These are phyloP conservation scores for Chrysoporthe puriensis DNA, from an alignment of 2,329 filamentous ascomycete genomes.

Conservation along the genomic window DNA sequence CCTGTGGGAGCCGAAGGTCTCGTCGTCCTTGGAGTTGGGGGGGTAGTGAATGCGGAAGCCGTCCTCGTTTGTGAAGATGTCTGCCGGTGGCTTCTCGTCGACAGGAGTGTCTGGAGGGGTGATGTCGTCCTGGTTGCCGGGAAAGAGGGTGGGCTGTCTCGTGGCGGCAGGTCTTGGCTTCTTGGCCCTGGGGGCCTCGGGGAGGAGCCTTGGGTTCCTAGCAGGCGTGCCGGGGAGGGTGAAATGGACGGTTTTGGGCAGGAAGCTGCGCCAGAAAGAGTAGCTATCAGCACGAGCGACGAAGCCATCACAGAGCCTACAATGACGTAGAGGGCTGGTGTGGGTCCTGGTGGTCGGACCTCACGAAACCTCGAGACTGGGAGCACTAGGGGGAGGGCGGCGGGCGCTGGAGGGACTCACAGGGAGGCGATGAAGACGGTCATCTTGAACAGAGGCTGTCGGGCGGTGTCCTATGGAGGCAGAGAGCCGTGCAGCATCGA, in stretches of 20 bases:
- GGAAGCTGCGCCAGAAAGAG: slow-evolving; percentile 65
- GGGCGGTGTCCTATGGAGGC: background rate
- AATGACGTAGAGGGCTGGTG: slow-evolving; percentile 26
- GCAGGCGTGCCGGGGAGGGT: slow-evolving; percentile 62
- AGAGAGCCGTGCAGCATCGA: background rate
- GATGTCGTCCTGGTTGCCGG: slow-evolving; percentile 47
- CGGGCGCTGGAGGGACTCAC: slow-evolving; percentile 40
- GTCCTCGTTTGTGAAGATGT: slow-evolving; percentile 62
- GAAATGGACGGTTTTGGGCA: slow-evolving; percentile 92
- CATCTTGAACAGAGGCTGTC: slow-evolving; percentile 42
- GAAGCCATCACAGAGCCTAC: slow-evolving; percentile 1
- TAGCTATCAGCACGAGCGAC: background rate
- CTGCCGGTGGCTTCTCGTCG: slow-evolving; percentile 46
- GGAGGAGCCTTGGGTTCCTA: slow-evolving; percentile 31
- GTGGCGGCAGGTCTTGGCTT: slow-evolving; percentile 35
- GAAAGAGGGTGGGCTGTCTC: slow-evolving; percentile 58
- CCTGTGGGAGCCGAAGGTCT: slow-evolving; percentile 44
- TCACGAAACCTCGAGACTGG: background rate
- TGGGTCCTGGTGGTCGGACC: slow-evolving; percentile 15
- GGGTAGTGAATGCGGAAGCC: slow-evolving; percentile 61
- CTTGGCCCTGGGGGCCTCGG: slow-evolving; percentile 38
- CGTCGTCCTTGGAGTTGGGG: slow-evolving; percentile 35
- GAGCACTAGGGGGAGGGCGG: background rate
- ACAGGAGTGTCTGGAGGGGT: slow-evolving; percentile 61
- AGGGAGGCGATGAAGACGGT: slow-evolving; percentile 56